Evolutionary conservation across 495 filamentous ascomycete genomes (phyloP).

Genomic region (Penicillium odoratum): DNA sequence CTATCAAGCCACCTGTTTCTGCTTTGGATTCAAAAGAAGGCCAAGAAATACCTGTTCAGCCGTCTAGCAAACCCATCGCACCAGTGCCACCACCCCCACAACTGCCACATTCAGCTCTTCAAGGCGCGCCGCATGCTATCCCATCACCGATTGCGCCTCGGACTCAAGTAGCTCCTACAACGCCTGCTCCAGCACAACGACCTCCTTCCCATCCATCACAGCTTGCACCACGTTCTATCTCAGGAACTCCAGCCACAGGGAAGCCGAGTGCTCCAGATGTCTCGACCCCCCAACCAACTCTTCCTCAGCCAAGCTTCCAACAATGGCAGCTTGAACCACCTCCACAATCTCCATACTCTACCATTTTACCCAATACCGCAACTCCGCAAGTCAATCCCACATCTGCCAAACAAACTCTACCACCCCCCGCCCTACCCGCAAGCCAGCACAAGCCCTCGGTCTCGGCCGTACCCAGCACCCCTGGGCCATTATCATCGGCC

Average conservation of each 20-base stretch:
- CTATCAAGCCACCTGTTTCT: background rate
- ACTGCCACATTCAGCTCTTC: conserved; percentile 23
- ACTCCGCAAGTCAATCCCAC: conserved; percentile 17
- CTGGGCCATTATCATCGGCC: conserved; percentile 21
- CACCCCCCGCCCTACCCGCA: conserved; percentile 17
- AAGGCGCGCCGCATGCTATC: conserved; percentile 27
- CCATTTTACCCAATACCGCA: conserved; percentile 21
- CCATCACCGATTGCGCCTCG: conserved; percentile 36
- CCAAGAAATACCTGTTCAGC: conserved; percentile 24
- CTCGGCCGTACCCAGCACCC: conserved; percentile 33
- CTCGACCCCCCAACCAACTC: conserved; percentile 23
- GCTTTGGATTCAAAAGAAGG: conserved; percentile 16
- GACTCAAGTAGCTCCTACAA: conserved; percentile 23
- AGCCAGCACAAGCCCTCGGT: conserved; percentile 9
- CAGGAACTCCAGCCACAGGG: conserved; percentile 17
- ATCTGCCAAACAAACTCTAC: conserved; percentile 22
- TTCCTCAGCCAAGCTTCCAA: conserved; percentile 39
- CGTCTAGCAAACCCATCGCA: conserved; percentile 10
- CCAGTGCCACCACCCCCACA: conserved; percentile 11
- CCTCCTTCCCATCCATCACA: conserved; percentile 30
- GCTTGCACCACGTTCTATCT: conserved; percentile 21
- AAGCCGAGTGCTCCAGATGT: conserved; percentile 19
- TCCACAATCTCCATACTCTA: conserved; percentile 41
- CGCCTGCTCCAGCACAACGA: conserved; percentile 21
- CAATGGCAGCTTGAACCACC: conserved; percentile 43